phyloP scores from a whole-genome alignment of 2,329 filamentous ascomycete species.

The Fusarium nodosum region DNA sequence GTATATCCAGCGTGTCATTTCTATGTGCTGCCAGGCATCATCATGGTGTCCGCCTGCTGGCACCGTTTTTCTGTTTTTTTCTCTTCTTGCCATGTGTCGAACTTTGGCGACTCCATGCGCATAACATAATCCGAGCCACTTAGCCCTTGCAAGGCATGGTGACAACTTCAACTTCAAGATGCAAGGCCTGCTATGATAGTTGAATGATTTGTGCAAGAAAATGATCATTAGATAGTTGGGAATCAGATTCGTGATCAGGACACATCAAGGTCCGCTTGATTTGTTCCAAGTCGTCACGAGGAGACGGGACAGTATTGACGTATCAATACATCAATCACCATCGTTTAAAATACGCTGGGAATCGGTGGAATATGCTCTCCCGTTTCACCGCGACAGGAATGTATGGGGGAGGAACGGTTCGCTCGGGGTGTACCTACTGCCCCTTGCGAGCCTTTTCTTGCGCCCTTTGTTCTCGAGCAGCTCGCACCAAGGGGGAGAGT shows the following conservation, averaged over 20 bases:
- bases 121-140: constrained; percentile 38
- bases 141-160: constrained; percentile 40
- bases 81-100: constrained; percentile 32
- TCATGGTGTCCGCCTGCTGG: constrained; percentile 44
- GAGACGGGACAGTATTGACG: constrained; percentile 30
- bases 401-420: constrained; percentile 35
- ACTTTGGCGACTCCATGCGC: constrained; percentile 40
- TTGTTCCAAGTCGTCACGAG: constrained; percentile 19
- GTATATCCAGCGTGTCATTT: constrained; percentile 52
- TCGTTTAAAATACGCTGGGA: constrained; percentile 39
- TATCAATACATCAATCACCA: constrained; percentile 28
- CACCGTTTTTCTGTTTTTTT: constrained; percentile 38
- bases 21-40: constrained; percentile 49
- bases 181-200: constrained; percentile 50
- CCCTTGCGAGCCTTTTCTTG: constrained; percentile 84
- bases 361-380: constrained; percentile 28
- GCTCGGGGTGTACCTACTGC: constrained; percentile 48
- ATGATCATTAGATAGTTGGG: constrained; percentile 49
- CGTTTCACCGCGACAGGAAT: constrained; percentile 15
- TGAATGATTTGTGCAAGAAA: constrained; percentile 45
- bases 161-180: constrained; percentile 47
- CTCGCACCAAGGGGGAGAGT: constrained; percentile 86
- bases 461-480: constrained; percentile 85
- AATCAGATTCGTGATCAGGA: constrained; percentile 38
- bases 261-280: constrained; percentile 27